These are phyloP conservation scores for Neopestalotiopsis sp. DNA, from an alignment of 2,329 filamentous ascomycete species.

Conservation along the genomic window DNA sequence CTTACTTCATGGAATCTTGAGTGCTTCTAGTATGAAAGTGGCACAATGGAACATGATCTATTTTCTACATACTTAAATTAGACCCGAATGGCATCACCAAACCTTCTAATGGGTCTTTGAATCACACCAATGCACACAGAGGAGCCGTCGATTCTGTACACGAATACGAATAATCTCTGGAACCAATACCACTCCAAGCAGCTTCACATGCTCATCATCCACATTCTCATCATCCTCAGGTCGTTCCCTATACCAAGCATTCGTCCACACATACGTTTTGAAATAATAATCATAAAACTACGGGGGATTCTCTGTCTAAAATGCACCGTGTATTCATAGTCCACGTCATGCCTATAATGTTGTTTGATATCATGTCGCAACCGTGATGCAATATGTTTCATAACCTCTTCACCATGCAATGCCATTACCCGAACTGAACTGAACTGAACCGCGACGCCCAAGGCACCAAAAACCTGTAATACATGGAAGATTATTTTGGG, in stretches of 20 bases:
- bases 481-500: not conserved
- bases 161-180: no score
- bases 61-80: no score
- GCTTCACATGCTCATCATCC: no score
- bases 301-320: not conserved
- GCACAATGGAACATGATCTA: no score
- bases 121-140: no score
- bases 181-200: no score
- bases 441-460: not conserved
- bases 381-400: slow-evolving; percentile 7
- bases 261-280: not conserved
- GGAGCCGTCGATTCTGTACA: no score
- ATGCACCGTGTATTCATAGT: not conserved
- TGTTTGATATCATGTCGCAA: not conserved
- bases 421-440: not conserved
- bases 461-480: not conserved
- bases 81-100: no score
- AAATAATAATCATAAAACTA: not conserved
- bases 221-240: no score
- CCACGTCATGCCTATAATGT: not conserved
- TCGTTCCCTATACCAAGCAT: not conserved
- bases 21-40: no score
- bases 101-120: no score
- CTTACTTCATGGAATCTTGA: no score
- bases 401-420: slow-evolving; percentile 1